Conservation (phyloP, 2,329 filamentous ascomycete genomes). For the Fusarium chuoi region DNA sequence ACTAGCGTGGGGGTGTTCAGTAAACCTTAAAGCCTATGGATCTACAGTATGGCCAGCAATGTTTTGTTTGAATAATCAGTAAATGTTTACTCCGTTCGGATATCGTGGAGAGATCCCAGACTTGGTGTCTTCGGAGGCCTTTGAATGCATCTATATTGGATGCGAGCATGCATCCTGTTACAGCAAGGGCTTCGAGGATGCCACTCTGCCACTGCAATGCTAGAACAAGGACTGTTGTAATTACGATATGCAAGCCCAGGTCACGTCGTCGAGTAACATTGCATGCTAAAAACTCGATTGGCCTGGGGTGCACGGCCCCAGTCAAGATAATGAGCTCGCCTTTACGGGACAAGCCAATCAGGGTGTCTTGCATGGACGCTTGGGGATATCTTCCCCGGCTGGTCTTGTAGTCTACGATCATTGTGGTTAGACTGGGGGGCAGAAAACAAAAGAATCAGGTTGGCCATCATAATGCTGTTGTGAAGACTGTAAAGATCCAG, state of each 20-base stretch:
- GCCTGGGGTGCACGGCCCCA: constrained; percentile 16
- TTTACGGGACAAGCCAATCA: constrained; percentile 12
- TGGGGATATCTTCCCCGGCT: constrained; percentile 29
- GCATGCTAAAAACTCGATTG: constrained; percentile 10
- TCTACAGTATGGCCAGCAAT: not conserved
- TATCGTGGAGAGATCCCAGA: not conserved
- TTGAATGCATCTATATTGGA: constrained; percentile 19
- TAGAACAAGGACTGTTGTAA: constrained; percentile 35
- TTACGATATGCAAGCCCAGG: constrained; percentile 44
- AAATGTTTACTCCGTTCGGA: not conserved
- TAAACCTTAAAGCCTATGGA: not conserved
- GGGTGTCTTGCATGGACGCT: constrained; percentile 15
- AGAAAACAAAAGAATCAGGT: constrained; percentile 9
- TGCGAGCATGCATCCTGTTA: constrained; percentile 1
- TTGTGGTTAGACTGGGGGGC: not conserved
- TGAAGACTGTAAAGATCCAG: constrained; percentile 5
- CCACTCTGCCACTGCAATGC: not conserved
- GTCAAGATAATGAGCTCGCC: not conserved
- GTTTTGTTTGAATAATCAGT: not conserved
- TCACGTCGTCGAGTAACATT: constrained; percentile 33
- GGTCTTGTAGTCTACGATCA: not conserved
- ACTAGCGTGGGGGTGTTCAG: constrained; percentile 1
- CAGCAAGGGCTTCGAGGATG: not conserved
- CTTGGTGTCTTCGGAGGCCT: not conserved
- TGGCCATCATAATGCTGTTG: not conserved